Evolutionary conservation across 1,284 basidiomycete species (phyloP), one percentile per base, ranked within the genome.

Genomic region (Puccinia polysora): DNA sequence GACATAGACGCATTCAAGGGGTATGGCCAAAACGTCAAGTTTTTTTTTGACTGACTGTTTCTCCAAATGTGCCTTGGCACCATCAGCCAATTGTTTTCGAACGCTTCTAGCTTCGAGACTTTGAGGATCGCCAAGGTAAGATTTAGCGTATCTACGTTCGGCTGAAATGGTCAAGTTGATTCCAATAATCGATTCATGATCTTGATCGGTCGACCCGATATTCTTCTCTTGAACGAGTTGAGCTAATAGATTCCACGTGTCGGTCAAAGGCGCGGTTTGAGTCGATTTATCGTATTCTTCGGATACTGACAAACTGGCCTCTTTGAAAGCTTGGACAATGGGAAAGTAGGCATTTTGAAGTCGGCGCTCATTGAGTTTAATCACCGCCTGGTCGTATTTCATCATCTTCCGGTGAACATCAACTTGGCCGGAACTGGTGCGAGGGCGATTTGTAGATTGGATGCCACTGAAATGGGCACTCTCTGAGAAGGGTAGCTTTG

Each of bases 361-460:
- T 55, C 90, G 83, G 6, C 89, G 85, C 58, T 85, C 81, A 79
- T 91, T 93, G 58, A 92, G 81, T 38, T 89, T 86, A 18, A 84
- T 81, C 50, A 95, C 83, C 36, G 90, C 87, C 70, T 86, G 86
- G 80, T 91, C 89, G 79, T 95, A 97, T n/a, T 86, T 87, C 86
- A 94, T 90, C 91, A 95, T 94, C 81, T 91, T 91, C 79, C 85
- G 88, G 81, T 95, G 93, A 80, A 81, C 82, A 15, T 80, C 80
- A 80, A 23, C 84, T 86, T 25, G 87, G 81, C 73, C 83, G 84
- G 60, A 76, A 73, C 69, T 74, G 62, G n/a, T 68, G 70, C 47
- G 73, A 65, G 58, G 67, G 63, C 74, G 76, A 53, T 20, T 23
- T 10, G 28, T 53, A 36, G 50, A 63, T 60, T 30, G 55, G 50